phyloP scores from a whole-genome alignment of 208 protist genomes.

The Leishmania turanica region DNA sequence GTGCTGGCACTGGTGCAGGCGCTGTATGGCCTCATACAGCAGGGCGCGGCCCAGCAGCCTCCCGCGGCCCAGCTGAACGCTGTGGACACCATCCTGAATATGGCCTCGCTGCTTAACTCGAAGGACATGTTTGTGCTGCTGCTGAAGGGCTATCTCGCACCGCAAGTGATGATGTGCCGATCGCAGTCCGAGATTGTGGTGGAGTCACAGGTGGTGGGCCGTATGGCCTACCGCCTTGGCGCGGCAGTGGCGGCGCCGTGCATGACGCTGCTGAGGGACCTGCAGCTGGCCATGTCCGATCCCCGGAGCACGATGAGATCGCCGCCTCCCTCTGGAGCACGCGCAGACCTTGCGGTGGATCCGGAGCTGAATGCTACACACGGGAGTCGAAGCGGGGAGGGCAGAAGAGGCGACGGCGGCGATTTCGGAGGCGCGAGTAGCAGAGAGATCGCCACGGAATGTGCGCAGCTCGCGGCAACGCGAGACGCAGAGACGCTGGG shows the following conservation, averaged over 20 bases:
- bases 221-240: slow-evolving; percentile 58
- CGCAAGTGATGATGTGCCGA: slow-evolving; percentile 44
- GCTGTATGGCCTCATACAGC: slow-evolving; percentile 42
- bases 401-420: not conserved
- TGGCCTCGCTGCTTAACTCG: slow-evolving; percentile 62
- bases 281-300: slow-evolving; percentile 36
- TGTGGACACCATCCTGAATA: slow-evolving; percentile 72
- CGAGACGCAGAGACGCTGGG: slow-evolving; percentile 21
- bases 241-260: slow-evolving; percentile 39
- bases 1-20: slow-evolving; percentile 61
- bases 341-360: not conserved
- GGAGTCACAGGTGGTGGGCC: slow-evolving; percentile 52
- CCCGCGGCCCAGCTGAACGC: slow-evolving; percentile 30
- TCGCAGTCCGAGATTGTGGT: slow-evolving; percentile 37
- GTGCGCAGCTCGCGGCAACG: slow-evolving; percentile 12
- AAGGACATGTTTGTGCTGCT: slow-evolving; percentile 63
- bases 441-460: slow-evolving; percentile 1
- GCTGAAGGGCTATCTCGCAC: slow-evolving; percentile 57
- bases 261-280: slow-evolving; percentile 59
- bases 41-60: slow-evolving; percentile 15
- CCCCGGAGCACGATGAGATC: not conserved
- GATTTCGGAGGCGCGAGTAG: not conserved
- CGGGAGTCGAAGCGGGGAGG: not conserved
- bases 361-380: not conserved
- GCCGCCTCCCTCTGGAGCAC: not conserved